Percentiles rank a stretch among this genome's conserved stretches.
These are phyloP conservation scores for Annulohypoxylon maeteangense DNA, from an alignment of 495 filamentous ascomycete species.

Conservation along the genomic window DNA sequence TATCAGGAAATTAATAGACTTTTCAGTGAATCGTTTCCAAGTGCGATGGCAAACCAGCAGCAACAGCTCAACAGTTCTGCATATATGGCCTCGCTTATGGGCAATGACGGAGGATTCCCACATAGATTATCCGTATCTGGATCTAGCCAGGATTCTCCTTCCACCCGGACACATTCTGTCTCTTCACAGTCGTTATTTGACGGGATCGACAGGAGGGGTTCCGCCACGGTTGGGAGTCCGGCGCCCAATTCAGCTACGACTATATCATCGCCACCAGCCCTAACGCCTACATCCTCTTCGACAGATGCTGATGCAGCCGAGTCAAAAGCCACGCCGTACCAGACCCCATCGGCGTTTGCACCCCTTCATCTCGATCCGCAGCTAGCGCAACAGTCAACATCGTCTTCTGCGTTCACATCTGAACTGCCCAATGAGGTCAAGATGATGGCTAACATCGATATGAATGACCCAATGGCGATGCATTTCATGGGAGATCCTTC, in stretches of 20 bases:
- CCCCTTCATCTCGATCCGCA: slow-evolving; percentile 35
- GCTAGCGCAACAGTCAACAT: slow-evolving; percentile 29
- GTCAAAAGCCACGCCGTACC: slow-evolving; percentile 32
- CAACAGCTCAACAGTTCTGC: slow-evolving; percentile 31
- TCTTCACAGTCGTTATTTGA: slow-evolving; percentile 33
- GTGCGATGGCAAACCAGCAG: slow-evolving; percentile 46
- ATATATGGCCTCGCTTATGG: slow-evolving; percentile 36
- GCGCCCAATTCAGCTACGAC: slow-evolving; percentile 18
- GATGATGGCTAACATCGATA: slow-evolving; percentile 44
- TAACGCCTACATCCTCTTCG: slow-evolving; percentile 44
- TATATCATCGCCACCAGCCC: slow-evolving; percentile 37
- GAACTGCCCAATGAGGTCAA: slow-evolving; percentile 47
- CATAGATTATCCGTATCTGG: slow-evolving; percentile 30
- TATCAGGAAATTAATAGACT: slow-evolving; percentile 60
- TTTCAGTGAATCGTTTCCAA: slow-evolving; percentile 57
- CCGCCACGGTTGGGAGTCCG: slow-evolving; percentile 7
- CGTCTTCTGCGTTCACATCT: slow-evolving; percentile 43
- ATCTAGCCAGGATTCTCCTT: slow-evolving; percentile 28
- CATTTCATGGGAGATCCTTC: slow-evolving; percentile 32
- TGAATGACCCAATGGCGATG: slow-evolving; percentile 43
- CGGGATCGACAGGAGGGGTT: slow-evolving; percentile 26
- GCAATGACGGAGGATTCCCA: slow-evolving; percentile 10
- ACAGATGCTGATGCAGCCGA: slow-evolving; percentile 31
- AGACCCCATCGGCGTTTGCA: slow-evolving; percentile 33
- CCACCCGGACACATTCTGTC: slow-evolving; percentile 28